Conservation (phyloP, 805 yeast species). For the Yarrowia sp. region DNA sequence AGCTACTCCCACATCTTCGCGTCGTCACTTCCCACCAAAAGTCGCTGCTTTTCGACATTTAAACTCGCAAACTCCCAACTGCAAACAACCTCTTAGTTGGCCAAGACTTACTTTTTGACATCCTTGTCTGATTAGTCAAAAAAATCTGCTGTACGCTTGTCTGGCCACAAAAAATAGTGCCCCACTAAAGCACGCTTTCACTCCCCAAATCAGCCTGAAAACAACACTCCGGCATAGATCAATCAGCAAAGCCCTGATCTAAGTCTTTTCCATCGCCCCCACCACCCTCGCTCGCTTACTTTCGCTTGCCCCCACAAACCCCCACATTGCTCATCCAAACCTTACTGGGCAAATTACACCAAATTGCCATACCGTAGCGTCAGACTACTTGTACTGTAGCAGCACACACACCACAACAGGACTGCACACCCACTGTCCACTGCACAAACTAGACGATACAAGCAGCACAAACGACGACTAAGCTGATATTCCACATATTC, state of each 20-base stretch:
- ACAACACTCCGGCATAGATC: not conserved
- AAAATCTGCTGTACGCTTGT: not conserved
- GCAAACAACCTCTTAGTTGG: not conserved
- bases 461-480: not conserved
- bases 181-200: not conserved
- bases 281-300: not conserved
- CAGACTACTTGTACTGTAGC: not conserved
- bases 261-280: not conserved
- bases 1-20: not conserved
- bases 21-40: not conserved
- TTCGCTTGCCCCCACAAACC: conserved; percentile 21
- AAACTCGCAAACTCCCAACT: conserved; percentile 15
- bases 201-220: not conserved
- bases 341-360: conserved; percentile 17
- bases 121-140: conserved; percentile 1
- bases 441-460: not conserved
- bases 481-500: not conserved
- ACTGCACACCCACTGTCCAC: not conserved
- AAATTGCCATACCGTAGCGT: conserved; percentile 13
- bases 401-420: conserved; percentile 3
- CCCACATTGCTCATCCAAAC: conserved; percentile 12
- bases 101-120: not conserved
- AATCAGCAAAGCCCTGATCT: not conserved
- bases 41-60: not conserved
- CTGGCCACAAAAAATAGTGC: not conserved